phyloP scores from a whole-genome alignment of 139 green algal species.

The Edaphochlamys debaryana region DNA sequence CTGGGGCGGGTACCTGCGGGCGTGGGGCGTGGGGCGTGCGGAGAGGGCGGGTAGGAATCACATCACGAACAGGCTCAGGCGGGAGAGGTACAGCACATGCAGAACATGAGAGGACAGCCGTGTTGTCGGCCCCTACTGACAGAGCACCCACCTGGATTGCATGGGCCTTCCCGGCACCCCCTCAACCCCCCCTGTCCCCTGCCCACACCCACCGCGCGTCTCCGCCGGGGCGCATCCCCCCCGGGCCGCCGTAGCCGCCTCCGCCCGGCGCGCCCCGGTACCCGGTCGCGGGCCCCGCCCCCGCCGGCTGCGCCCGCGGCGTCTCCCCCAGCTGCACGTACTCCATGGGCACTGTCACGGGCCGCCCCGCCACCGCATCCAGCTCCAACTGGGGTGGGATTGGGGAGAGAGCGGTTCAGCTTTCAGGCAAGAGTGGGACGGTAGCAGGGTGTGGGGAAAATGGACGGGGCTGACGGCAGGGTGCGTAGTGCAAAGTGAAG shows the following conservation, averaged over 20 bases:
- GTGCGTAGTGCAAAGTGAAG: too few species aligned
- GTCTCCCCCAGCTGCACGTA: conserved; percentile 48
- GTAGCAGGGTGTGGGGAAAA: too few species aligned
- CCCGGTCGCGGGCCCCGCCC: neutral
- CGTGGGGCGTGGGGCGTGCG: too few species aligned
- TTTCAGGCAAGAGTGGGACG: too few species aligned
- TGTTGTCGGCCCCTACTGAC: too few species aligned
- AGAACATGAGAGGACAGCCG: neutral
- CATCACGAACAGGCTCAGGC: too few species aligned
- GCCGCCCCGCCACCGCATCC: conserved; percentile 84
- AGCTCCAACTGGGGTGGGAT: conserved; percentile 82
- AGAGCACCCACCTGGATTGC: too few species aligned
- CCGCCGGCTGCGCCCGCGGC: neutral
- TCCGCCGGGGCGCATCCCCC: conserved; percentile 8
- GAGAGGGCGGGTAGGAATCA: neutral
- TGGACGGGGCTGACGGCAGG: too few species aligned
- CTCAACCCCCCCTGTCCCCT: too few species aligned
- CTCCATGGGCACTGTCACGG: conserved; percentile 75
- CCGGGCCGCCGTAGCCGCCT: neutral
- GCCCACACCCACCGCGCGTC: too few species aligned
- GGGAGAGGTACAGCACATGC: neutral
- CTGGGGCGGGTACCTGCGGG: conserved; percentile 24
- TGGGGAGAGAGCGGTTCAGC: too few species aligned
- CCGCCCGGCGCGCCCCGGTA: neutral
- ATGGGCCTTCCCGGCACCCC: too few species aligned